Percentiles rank a stretch among this genome's conserved stretches.
Conservation (phyloP, 306 rosid genomes). For the Castanea sativa region DNA sequence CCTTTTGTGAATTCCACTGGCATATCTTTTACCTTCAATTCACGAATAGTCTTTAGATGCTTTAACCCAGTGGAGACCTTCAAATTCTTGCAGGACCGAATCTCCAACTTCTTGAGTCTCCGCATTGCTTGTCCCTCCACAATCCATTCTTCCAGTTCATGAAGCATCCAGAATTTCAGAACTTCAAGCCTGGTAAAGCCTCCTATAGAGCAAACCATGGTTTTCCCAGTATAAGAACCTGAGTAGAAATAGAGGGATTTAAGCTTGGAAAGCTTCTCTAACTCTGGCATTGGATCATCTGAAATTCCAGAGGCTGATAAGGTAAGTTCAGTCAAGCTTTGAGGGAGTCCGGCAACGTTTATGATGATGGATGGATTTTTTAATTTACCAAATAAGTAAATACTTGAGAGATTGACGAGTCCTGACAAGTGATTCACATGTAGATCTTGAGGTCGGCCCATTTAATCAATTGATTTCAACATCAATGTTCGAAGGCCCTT, state of each 20-base stretch:
- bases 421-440: not conserved
- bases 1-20: too few relatives aligned
- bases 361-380: too few relatives aligned
- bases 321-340: too few relatives aligned
- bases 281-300: too few relatives aligned
- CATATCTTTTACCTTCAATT: too few relatives aligned
- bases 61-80: constrained; percentile 14
- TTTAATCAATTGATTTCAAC: not conserved
- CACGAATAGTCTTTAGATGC: constrained; percentile 4
- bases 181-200: constrained; percentile 32
- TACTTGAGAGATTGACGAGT: constrained; percentile 27
- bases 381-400: constrained; percentile 29
- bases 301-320: too few relatives aligned
- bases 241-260: too few relatives aligned
- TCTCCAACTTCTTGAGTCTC: constrained; percentile 26
- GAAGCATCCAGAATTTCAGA: constrained; percentile 35
- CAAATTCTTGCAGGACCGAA: constrained; percentile 12
- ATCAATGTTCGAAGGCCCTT: too few relatives aligned
- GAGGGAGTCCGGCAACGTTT: too few relatives aligned
- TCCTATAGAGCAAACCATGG: not conserved
- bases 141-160: not conserved
- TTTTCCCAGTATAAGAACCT: constrained; percentile 16
- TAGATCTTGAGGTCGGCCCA: not conserved
- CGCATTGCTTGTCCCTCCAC: too few relatives aligned
- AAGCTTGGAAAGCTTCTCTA: too few relatives aligned